Evolutionary conservation across 1,284 basidiomycete genomes (phyloP), one percentile per base, ranked within the genome.

Genomic region (Moesziomyces sp.): DNA sequence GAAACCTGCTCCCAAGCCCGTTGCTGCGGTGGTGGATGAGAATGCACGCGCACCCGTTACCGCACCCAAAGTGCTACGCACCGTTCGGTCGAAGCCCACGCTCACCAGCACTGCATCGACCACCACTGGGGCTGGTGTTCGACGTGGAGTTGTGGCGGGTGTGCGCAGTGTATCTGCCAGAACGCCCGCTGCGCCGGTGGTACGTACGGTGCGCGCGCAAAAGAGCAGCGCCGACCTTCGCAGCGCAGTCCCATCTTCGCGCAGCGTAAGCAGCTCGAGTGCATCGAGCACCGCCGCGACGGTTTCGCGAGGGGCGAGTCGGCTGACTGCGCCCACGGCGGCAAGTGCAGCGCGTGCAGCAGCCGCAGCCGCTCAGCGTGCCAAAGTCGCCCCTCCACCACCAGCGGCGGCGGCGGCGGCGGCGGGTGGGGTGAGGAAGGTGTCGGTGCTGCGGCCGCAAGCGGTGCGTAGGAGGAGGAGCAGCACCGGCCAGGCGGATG

Each of bases 291-390:
- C 63, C 10, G 44, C 49, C 5, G 54, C 58, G 11, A 60, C 60
- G 10, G 44, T 40, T 16, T 19, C 26, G 21, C 28, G n/a, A 28
- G 43, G 26, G 19, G 52, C 8, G 3, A 65, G 61, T 34, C 49
- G 66, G 38, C 49, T 74, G 50, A 65, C 54, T 2, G 65, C 65
- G 5, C 72, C 66, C 0, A 74, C 72, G 3, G 66, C 72, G 0
- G 72, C 72, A 2, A 55, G 52, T 44, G 61, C 66, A 4, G 66
- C 65, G 0, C 35, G 72, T 8, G 72, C 72, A 0, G 66, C 72
- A 5, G 64, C 65, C 1, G 52, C 28, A 26, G 14, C 10, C 0
- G 34, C 40, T 9, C 30, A 30, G 34, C 40, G 46, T 18, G 24
- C 45, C 11, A 30, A 13, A 26, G 30, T n/a, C n/a, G 13, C 13